These are phyloP conservation scores for Ogataea nitratoaversa DNA, from an alignment of 805 yeast species.

Conservation along the genomic window DNA sequence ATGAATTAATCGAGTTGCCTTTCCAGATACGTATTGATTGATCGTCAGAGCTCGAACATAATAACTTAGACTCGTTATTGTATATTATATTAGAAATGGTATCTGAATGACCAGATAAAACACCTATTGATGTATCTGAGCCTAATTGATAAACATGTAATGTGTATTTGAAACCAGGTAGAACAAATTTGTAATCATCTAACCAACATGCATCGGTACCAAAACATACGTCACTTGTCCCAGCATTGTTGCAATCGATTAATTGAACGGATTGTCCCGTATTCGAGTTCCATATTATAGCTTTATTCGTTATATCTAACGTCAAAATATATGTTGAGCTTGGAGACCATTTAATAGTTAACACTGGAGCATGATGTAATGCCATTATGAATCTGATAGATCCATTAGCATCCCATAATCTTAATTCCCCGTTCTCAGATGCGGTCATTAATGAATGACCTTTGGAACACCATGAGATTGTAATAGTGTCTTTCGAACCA, in stretches of 20 bases:
- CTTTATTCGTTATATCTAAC: conserved; percentile 50
- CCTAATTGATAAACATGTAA: conserved; percentile 53
- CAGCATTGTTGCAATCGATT: conserved; percentile 29
- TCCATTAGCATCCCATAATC: conserved; percentile 78
- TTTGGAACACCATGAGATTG: conserved; percentile 57
- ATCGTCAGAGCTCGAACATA: conserved; percentile 80
- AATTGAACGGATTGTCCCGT: conserved; percentile 47
- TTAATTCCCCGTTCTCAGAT: conserved; percentile 63
- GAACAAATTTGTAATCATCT: conserved; percentile 60
- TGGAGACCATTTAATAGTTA: conserved; percentile 57
- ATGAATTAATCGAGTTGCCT: conserved; percentile 52
- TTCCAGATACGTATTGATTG: conserved; percentile 70
- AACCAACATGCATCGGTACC: conserved; percentile 74
- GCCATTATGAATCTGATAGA: conserved; percentile 52
- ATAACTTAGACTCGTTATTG: conserved; percentile 44
- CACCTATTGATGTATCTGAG: conserved; percentile 44
- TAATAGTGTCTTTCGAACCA: conserved; percentile 26
- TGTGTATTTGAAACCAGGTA: conserved; percentile 56
- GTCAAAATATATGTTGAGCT: conserved; percentile 52
- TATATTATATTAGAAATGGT: conserved; percentile 54
- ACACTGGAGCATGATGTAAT: conserved; percentile 51
- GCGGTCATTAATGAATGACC: conserved; percentile 64
- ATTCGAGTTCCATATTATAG: conserved; percentile 63
- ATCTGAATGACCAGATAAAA: conserved; percentile 61
- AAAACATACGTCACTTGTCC: conserved; percentile 11